Conservation (phyloP, 495 filamentous ascomycete species). For the Cenococcum geophilum region DNA sequence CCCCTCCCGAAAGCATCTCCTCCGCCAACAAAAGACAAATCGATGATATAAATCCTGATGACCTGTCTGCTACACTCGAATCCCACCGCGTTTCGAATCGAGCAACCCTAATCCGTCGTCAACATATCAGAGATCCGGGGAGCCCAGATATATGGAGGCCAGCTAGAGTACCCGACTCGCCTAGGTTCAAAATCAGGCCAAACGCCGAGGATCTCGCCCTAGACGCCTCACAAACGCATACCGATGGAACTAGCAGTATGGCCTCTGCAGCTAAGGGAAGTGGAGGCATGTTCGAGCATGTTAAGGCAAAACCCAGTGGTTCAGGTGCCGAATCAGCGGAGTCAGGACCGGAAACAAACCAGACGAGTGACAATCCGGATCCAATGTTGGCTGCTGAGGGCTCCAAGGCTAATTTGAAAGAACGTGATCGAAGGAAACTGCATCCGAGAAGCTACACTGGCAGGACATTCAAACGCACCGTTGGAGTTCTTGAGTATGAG, state of each 20-base stretch:
- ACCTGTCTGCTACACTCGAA: slow-evolving; percentile 44
- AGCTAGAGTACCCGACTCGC: no score
- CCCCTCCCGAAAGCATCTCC: background rate
- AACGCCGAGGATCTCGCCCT: no score
- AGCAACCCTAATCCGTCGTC: slow-evolving; percentile 41
- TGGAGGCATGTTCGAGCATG: no score
- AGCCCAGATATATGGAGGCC: no score
- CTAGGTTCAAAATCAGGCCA: no score
- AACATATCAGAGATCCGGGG: no score
- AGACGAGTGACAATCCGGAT: background rate
- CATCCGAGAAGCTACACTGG: background rate
- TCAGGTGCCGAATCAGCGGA: background rate
- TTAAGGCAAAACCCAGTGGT: no score
- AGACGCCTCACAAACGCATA: background rate
- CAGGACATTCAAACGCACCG: background rate
- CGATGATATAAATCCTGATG: slow-evolving; percentile 28
- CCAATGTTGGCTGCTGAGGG: background rate
- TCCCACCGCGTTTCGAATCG: slow-evolving; percentile 49
- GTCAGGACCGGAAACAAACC: no score
- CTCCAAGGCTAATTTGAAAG: background rate
- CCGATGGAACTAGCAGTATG: no score
- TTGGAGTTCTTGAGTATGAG: background rate
- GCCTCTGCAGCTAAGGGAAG: no score
- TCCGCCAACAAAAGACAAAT: slow-evolving; percentile 7
- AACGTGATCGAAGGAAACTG: background rate